These are phyloP conservation scores for Aspergillus panamensis DNA, from an alignment of 495 filamentous ascomycete genomes.

Conservation along the genomic window DNA sequence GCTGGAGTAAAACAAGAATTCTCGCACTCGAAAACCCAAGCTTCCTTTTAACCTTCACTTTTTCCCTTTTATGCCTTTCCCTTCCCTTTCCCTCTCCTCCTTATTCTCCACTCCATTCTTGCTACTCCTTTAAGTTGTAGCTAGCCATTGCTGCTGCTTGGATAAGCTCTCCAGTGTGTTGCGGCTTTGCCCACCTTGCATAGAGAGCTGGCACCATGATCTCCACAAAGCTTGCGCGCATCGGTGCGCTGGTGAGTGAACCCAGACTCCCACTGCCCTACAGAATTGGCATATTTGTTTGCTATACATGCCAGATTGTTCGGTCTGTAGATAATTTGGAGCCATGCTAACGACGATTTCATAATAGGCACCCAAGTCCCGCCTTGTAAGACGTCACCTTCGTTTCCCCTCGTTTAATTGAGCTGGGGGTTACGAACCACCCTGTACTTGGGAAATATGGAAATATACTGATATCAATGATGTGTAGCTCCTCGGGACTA, in stretches of 20 bases:
- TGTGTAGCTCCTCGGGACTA: constrained; percentile 46
- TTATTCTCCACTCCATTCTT: constrained; percentile 36
- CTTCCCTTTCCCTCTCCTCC: constrained; percentile 25
- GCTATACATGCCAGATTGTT: constrained; percentile 3
- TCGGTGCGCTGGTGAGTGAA: constrained; percentile 54
- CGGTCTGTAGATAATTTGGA: background rate
- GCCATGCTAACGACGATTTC: constrained; percentile 26
- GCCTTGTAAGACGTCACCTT: constrained; percentile 48
- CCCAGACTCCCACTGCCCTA: background rate
- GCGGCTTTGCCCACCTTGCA: constrained; percentile 28
- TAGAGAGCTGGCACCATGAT: constrained; percentile 53
- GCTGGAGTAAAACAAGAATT: constrained; percentile 31
- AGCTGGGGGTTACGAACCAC: background rate
- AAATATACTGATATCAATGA: constrained; percentile 29
- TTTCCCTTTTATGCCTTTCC: constrained; percentile 26
- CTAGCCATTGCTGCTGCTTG: constrained; percentile 36
- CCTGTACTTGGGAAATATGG: background rate
- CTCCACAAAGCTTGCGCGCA: constrained; percentile 52
- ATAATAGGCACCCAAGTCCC: constrained; percentile 46
- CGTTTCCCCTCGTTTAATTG: constrained; percentile 9
- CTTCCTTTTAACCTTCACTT: constrained; percentile 46
- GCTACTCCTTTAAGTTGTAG: constrained; percentile 37
- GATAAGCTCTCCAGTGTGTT: constrained; percentile 37
- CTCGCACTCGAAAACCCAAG: constrained; percentile 39
- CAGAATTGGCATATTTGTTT: background rate